phyloP scores from a whole-genome alignment of 2,329 filamentous ascomycete genomes.

The Stemphylium lycopersici region DNA sequence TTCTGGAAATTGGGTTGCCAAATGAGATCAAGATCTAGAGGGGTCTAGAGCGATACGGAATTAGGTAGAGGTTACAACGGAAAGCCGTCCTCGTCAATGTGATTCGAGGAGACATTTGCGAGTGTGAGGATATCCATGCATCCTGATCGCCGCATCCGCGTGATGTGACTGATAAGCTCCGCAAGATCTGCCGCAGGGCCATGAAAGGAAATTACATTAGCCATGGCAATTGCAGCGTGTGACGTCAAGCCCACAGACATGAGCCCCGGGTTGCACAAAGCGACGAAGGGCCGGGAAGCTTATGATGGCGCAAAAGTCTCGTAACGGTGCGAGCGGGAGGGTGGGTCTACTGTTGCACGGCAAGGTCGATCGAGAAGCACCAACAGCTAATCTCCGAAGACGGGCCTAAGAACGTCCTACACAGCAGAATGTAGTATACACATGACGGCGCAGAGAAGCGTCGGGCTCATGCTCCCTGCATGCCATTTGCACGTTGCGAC shows the following conservation, averaged over 20 bases:
- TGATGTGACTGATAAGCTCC: not conserved
- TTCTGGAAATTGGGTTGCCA: constrained; percentile 53
- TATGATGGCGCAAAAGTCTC: constrained; percentile 15
- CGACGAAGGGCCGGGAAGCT: constrained; percentile 1
- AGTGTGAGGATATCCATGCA: not conserved
- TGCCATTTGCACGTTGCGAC: not conserved
- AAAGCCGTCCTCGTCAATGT: not conserved
- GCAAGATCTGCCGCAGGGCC: constrained; percentile 10
- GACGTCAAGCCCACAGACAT: constrained; percentile 21
- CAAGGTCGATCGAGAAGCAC: constrained; percentile 30
- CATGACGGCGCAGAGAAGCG: constrained; percentile 1
- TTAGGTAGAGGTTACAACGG: not conserved
- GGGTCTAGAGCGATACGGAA: not conserved
- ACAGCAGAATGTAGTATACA: constrained; percentile 22
- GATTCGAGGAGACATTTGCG: not conserved
- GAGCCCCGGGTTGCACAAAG: constrained; percentile 6
- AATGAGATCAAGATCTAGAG: constrained; percentile 53
- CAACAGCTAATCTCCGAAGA: constrained; percentile 36
- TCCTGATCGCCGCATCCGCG: not conserved
- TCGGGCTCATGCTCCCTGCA: not conserved
- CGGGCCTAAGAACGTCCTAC: constrained; percentile 4
- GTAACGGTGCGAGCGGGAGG: constrained; percentile 16
- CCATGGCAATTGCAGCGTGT: constrained; percentile 8
- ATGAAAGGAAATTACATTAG: constrained; percentile 11
- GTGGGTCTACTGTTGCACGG: constrained; percentile 27